phyloP scores from a whole-genome alignment of 495 filamentous ascomycete species.

The Talaromyces liani region DNA sequence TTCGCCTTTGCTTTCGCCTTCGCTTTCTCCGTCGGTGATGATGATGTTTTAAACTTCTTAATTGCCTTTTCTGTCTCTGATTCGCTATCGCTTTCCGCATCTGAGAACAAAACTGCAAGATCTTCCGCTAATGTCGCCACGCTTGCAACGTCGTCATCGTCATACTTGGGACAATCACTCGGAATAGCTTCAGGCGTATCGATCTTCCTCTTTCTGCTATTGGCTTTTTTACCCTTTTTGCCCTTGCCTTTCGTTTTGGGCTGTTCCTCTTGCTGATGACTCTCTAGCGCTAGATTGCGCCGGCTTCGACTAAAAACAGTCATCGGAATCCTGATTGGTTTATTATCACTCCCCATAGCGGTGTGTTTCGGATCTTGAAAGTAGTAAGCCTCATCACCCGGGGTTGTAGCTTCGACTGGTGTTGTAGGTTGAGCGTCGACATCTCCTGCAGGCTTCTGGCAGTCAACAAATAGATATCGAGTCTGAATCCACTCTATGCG shows the following conservation, averaged over 20 bases:
- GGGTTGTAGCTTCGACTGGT: not conserved
- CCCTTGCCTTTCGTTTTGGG: not conserved
- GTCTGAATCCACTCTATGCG: slow-evolving; percentile 87
- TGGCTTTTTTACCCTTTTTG: slow-evolving; percentile 16
- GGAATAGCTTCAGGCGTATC: slow-evolving; percentile 13
- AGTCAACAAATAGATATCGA: slow-evolving; percentile 72
- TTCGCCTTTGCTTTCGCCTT: slow-evolving; percentile 6
- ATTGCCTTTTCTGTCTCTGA: not conserved
- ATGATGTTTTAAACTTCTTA: not conserved
- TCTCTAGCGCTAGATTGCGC: slow-evolving; percentile 10
- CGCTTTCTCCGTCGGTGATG: not conserved
- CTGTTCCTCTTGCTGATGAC: not conserved
- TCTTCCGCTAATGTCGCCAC: slow-evolving; percentile 49
- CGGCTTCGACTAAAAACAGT: slow-evolving; percentile 38
- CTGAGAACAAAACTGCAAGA: slow-evolving; percentile 33
- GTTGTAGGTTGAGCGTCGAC: not conserved
- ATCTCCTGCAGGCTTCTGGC: slow-evolving; percentile 12
- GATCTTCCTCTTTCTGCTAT: slow-evolving; percentile 13
- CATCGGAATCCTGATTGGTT: slow-evolving; percentile 39
- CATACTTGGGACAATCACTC: slow-evolving; percentile 17
- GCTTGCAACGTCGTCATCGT: slow-evolving; percentile 27
- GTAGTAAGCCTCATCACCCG: slow-evolving; percentile 22
- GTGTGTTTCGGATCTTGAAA: slow-evolving; percentile 47
- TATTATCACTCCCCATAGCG: slow-evolving; percentile 28
- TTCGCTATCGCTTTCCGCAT: slow-evolving; percentile 15